Percentiles rank a stretch among this genome's conserved stretches.
Conservation (phyloP, 176 grass and related monocot species). For the Melocanna baccifera region DNA sequence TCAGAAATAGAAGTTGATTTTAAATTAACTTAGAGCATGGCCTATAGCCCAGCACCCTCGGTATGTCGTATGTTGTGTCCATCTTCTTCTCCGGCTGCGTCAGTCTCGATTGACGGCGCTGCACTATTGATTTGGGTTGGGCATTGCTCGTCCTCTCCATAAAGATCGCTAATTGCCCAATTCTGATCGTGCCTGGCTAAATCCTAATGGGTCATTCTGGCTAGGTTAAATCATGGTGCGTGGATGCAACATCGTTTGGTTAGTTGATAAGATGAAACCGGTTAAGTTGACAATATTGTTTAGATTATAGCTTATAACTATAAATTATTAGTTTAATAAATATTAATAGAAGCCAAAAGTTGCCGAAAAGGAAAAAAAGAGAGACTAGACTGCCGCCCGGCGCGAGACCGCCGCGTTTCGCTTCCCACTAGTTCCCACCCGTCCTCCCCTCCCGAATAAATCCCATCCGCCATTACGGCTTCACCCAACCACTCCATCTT, state of each 20-base stretch:
- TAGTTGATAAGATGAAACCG: background rate
- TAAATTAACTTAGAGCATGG: no score
- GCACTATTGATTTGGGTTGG: background rate
- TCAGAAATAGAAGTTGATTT: no score
- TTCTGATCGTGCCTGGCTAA: background rate
- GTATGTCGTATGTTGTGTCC: background rate
- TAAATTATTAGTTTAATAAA: no score
- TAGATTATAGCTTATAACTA: no score
- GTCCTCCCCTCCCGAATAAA: background rate
- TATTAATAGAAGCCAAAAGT: no score
- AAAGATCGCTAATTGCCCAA: background rate
- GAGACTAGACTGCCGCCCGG: no score
- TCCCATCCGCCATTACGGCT: background rate
- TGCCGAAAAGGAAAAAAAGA: no score
- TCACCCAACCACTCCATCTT: background rate
- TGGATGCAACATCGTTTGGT: background rate
- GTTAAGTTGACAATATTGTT: background rate
- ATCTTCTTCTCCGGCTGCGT: background rate
- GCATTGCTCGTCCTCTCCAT: background rate
- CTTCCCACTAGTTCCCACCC: no score
- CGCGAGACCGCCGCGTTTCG: no score
- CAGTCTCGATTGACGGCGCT: background rate
- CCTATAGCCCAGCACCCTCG: no score
- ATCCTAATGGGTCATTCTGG: background rate
- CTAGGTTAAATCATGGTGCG: no score